phyloP scores from a whole-genome alignment of 2,329 filamentous ascomycete genomes.

The Microdochium trichocladiopsis region DNA sequence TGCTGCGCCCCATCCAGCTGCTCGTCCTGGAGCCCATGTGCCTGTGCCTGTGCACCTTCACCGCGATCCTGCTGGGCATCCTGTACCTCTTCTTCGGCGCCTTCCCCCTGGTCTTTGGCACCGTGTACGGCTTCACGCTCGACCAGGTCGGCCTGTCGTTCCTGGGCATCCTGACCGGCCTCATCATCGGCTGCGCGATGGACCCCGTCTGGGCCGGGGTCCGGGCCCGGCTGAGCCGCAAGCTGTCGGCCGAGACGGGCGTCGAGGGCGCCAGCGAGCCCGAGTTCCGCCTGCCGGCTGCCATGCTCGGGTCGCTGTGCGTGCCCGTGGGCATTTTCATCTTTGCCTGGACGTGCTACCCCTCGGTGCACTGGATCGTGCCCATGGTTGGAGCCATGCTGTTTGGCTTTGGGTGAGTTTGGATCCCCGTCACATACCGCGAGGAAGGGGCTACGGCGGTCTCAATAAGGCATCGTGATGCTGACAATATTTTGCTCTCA shows the following conservation, averaged over 20 bases:
- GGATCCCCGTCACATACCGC: background rate
- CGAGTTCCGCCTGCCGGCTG: conserved; percentile 76
- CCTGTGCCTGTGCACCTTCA: conserved; percentile 72
- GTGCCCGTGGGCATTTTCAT: conserved; percentile 80
- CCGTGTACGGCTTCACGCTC: conserved; percentile 67
- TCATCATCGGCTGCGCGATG: conserved; percentile 53
- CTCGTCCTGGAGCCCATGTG: conserved; percentile 81
- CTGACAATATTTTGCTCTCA: background rate
- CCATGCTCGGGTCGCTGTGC: conserved; percentile 66
- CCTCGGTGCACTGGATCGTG: conserved; percentile 67
- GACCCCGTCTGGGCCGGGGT: conserved; percentile 61
- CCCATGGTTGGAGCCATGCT: conserved; percentile 66
- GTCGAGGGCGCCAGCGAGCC: conserved; percentile 64
- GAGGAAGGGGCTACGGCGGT: background rate
- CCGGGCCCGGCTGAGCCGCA: conserved; percentile 39
- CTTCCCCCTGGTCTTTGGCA: conserved; percentile 71
- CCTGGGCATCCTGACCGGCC: conserved; percentile 62
- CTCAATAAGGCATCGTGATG: background rate
- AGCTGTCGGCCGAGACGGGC: background rate
- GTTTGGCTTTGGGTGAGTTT: conserved; percentile 63
- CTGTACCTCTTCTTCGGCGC: conserved; percentile 89
- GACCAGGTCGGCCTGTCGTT: conserved; percentile 80
- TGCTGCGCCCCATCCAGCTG: conserved; percentile 70
- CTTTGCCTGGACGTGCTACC: conserved; percentile 80
- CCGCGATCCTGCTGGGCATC: conserved; percentile 78